Percentiles rank a stretch among this genome's conserved stretches.
Conservation (phyloP, 208 protist species). For the Trypanosoma lewisi region DNA sequence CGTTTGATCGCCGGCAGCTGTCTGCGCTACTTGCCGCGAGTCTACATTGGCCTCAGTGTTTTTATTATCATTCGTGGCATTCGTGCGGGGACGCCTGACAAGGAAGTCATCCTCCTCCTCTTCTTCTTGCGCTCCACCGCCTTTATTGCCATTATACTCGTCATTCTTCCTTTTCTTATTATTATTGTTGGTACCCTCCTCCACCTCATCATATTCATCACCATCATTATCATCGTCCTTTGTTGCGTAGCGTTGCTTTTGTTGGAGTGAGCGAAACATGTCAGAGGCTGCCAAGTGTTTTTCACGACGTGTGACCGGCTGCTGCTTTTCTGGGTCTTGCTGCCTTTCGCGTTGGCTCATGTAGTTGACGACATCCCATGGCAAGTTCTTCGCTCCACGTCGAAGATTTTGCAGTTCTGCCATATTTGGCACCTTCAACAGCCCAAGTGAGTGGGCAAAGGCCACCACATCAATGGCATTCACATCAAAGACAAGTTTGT, state of each 20-base stretch:
- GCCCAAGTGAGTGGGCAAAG: conserved; percentile 93
- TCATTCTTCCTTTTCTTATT: neutral
- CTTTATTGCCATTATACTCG: neutral
- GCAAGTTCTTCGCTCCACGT: conserved; percentile 86
- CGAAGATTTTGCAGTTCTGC: conserved; percentile 80
- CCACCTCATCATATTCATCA: conserved; percentile 30
- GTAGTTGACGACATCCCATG: conserved; percentile 90
- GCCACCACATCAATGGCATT: conserved; percentile 79
- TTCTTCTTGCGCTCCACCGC: neutral
- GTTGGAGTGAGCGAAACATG: conserved; percentile 83
- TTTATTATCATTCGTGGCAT: neutral
- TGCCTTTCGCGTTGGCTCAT: conserved; percentile 36
- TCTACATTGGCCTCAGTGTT: neutral
- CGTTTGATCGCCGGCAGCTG: neutral
- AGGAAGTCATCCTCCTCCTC: conserved; percentile 23
- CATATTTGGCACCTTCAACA: conserved; percentile 92
- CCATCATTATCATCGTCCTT: conserved; percentile 31
- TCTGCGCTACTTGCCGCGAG: too few relatives aligned
- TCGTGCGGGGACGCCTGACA: neutral
- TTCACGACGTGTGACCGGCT: conserved; percentile 68
- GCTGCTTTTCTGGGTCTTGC: conserved; percentile 1
- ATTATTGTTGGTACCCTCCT: conserved; percentile 31
- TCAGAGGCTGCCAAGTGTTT: conserved; percentile 81
- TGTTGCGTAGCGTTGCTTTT: conserved; percentile 67
- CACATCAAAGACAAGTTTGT: conserved; percentile 97